Evolutionary conservation across 441 rosid genomes (phyloP).

Genomic region (Gossypium lobatum): DNA sequence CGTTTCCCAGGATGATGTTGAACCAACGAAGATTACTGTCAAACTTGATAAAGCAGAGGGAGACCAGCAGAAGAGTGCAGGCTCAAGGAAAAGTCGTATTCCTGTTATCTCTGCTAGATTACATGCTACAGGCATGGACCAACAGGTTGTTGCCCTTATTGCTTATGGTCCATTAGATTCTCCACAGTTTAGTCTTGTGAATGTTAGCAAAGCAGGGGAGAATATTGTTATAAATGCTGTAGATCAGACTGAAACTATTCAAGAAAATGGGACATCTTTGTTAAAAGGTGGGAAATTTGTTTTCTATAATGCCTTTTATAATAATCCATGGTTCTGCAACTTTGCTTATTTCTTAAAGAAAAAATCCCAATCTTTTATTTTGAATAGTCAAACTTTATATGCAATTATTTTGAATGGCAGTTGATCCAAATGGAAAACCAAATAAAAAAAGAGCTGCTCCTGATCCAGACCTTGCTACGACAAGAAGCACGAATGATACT

Average conservation of each 20-base stretch:
- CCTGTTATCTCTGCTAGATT: conserved; percentile 34
- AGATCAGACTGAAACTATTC: conserved; percentile 19
- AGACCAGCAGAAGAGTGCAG: conserved; percentile 17
- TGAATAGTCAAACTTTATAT: not conserved
- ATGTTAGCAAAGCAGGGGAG: conserved; percentile 25
- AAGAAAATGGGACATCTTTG: conserved; percentile 13
- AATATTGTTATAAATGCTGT: conserved; percentile 26
- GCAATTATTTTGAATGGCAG: conserved; percentile 23
- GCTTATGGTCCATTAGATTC: conserved; percentile 33
- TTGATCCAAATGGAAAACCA: conserved; percentile 37
- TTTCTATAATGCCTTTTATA: not conserved
- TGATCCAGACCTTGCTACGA: conserved; percentile 35
- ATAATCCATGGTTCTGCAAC: not conserved
- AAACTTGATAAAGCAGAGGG: conserved; percentile 20
- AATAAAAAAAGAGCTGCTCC: conserved; percentile 59
- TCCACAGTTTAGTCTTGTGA: conserved; percentile 29
- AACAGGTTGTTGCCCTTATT: conserved; percentile 21
- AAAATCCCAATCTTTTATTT: not conserved
- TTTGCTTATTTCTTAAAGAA: conserved; percentile 4
- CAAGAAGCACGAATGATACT: conserved; percentile 22
- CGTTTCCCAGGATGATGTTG: conserved; percentile 22
- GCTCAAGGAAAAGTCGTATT: conserved; percentile 24
- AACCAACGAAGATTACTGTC: conserved; percentile 34
- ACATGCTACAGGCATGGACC: conserved; percentile 16
- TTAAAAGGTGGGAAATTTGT: conserved; percentile 20